Conservation (phyloP, 768 basidiomycete genomes). For the Mycena belliarum region DNA sequence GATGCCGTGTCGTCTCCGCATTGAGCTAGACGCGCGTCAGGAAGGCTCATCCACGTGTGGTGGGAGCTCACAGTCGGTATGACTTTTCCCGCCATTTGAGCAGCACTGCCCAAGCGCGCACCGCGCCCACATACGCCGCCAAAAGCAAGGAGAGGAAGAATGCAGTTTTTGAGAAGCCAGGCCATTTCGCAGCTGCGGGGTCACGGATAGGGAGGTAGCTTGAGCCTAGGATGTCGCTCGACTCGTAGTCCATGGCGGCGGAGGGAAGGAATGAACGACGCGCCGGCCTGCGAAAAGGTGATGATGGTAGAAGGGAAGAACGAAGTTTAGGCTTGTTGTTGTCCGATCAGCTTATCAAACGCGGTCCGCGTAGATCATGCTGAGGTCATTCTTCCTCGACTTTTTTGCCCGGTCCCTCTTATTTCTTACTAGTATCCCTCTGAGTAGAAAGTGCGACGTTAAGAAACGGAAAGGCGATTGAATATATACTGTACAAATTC, state of each 20-base stretch:
- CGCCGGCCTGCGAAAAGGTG: constrained; percentile 33
- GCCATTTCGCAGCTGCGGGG: constrained; percentile 32
- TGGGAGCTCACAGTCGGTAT: constrained; percentile 57
- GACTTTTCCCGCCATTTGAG: constrained; percentile 62
- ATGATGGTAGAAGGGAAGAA: constrained; percentile 38
- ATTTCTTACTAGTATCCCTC: too few relatives aligned
- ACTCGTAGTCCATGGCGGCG: constrained; percentile 60
- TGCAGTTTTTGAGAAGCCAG: constrained; percentile 40
- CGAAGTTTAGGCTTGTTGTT: neutral
- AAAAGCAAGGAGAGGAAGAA: constrained; percentile 38
- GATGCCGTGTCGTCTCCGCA: constrained; percentile 78
- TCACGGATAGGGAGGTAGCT: constrained; percentile 42
- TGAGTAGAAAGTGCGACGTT: too few relatives aligned
- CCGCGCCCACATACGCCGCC: constrained; percentile 36
- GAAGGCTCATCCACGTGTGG: constrained; percentile 5
- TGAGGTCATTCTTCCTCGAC: too few relatives aligned
- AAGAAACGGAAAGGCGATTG: too few relatives aligned
- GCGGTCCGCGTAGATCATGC: too few relatives aligned
- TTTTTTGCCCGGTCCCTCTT: too few relatives aligned
- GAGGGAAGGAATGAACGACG: neutral
- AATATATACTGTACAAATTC: too few relatives aligned
- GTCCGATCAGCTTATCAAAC: too few relatives aligned
- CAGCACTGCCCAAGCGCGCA: constrained; percentile 46
- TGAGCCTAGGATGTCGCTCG: constrained; percentile 72
- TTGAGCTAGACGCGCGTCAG: constrained; percentile 45